Evolutionary conservation across 208 protist genomes (phyloP).

Genomic region (Trypanosoma cruzi): DNA sequence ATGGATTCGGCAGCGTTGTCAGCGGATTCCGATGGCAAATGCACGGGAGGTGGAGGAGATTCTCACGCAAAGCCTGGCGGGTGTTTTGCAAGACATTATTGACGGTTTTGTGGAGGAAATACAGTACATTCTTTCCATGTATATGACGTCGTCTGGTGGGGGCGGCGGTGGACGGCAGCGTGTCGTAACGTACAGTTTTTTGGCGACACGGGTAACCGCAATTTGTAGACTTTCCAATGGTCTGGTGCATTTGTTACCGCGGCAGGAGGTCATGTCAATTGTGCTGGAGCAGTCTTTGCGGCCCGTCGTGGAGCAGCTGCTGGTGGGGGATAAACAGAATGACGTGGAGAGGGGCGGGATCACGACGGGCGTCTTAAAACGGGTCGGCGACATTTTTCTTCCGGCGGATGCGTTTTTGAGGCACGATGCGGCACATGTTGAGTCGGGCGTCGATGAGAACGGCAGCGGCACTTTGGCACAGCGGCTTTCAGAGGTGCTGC

Average conservation of each 20-base stretch:
- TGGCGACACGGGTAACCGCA: conserved; percentile 5
- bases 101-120: conserved; percentile 13
- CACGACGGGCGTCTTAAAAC: neutral
- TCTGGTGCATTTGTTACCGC: conserved; percentile 11
- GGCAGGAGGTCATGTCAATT: conserved; percentile 8
- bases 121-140: conserved; percentile 12
- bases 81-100: conserved; percentile 24
- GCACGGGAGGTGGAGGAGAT: conserved; percentile 13
- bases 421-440: neutral
- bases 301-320: conserved; percentile 16
- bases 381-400: neutral
- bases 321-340: conserved; percentile 9
- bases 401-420: neutral
- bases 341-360: neutral
- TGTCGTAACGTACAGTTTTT: neutral
- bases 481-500: conserved; percentile 12
- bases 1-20: conserved; percentile 18
- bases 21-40: neutral
- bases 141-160: neutral
- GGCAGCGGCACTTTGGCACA: neutral
- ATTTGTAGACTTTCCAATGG: conserved; percentile 5
- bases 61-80: conserved; percentile 12
- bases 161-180: neutral
- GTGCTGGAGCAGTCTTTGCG: conserved; percentile 19
- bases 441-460: neutral